Evolutionary conservation across 78 protist genomes (phyloP), one percentile per base, ranked within the genome.

Genomic region (Capsaspora owczarzaki): DNA sequence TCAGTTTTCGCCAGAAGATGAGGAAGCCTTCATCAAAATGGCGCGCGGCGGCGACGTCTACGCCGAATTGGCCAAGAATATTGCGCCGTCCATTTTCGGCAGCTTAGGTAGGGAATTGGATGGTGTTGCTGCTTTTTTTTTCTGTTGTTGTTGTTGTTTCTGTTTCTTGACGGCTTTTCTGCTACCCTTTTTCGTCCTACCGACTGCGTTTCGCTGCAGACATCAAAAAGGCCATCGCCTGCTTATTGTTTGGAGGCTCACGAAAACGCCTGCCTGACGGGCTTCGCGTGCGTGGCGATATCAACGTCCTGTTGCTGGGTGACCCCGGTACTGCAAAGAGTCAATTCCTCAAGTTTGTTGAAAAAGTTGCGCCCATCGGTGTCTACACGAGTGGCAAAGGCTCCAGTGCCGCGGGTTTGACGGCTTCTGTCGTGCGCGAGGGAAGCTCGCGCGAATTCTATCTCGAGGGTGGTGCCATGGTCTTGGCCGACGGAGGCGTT

Each of bases 401-500:
- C 63, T 60, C 89, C 69, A 70, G 89, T 22, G 99, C 99, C 0
- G 99, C 99, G 0, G 99, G 99, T 84, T 91, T 99, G 41, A 98
- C 99, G 0, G 99, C 99, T 1, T 86, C 98, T 0, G 99, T 98
- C 12, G 79, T 87, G n/a, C 42, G 94, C 16, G 98, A 92, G 61
- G 40, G 82, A 0, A 8, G 35, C 51, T 44, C 86, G 68, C 74
- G 96, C 47, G 99, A 97, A 63, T 97, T 92, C 61, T 92, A 88
- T 84, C 88, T 98, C 33, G 99, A 98, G 72, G 99, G 99, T 44
- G 99, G 99, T 22, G 98, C 99, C 37, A 92, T 99, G 98, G 99
- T 98, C 19, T 93, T 98, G 1, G 99, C 99, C n/a, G 99, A 98
- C 71, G 98, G 99, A 20, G 99, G 99, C 0, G 88, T 80, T 19